A percentile compares a stretch with the other conserved stretches of the same genome.
These are phyloP conservation scores for Blastosporella zonata DNA, from an alignment of 1,284 basidiomycete genomes.

Conservation along the genomic window DNA sequence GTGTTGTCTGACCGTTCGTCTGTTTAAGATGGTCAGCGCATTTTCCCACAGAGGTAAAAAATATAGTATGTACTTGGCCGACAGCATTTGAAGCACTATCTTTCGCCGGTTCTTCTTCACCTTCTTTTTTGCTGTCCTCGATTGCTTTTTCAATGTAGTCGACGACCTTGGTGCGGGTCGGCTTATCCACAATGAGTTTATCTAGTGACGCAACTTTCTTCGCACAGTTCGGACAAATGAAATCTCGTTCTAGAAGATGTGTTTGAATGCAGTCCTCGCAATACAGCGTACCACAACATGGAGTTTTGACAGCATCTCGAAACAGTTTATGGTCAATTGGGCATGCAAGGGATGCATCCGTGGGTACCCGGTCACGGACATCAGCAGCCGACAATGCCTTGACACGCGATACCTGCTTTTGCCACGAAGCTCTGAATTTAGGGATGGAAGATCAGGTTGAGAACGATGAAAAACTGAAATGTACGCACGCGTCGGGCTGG, in stretches of 20 bases:
- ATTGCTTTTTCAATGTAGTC: slow-evolving; percentile 85
- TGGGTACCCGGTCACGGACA: slow-evolving; percentile 79
- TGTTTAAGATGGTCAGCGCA: slow-evolving; percentile 8
- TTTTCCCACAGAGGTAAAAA: background rate
- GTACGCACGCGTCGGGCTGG: slow-evolving; percentile 83
- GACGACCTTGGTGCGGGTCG: slow-evolving; percentile 69
- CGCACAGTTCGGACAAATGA: slow-evolving; percentile 85
- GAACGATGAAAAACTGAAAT: background rate
- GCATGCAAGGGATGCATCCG: slow-evolving; percentile 77
- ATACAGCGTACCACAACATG: slow-evolving; percentile 87
- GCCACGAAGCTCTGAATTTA: slow-evolving; percentile 75
- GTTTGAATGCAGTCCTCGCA: slow-evolving; percentile 96
- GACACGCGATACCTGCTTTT: slow-evolving; percentile 80
- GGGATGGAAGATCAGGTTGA: slow-evolving; percentile 11
- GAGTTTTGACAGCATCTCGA: slow-evolving; percentile 86
- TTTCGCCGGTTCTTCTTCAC: slow-evolving; percentile 38
- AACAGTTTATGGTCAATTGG: slow-evolving; percentile 88
- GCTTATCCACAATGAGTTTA: slow-evolving; percentile 77
- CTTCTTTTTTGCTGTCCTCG: slow-evolving; percentile 75
- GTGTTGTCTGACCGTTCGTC: slow-evolving; percentile 28
- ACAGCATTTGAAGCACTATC: slow-evolving; percentile 18
- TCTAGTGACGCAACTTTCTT: slow-evolving; percentile 85
- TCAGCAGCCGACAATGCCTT: slow-evolving; percentile 82
- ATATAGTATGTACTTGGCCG: slow-evolving; percentile 19
- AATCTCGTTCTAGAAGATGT: slow-evolving; percentile 88